These are phyloP conservation scores for Tulasnella sp. DNA, from an alignment of 768 basidiomycete genomes.

Conservation along the genomic window DNA sequence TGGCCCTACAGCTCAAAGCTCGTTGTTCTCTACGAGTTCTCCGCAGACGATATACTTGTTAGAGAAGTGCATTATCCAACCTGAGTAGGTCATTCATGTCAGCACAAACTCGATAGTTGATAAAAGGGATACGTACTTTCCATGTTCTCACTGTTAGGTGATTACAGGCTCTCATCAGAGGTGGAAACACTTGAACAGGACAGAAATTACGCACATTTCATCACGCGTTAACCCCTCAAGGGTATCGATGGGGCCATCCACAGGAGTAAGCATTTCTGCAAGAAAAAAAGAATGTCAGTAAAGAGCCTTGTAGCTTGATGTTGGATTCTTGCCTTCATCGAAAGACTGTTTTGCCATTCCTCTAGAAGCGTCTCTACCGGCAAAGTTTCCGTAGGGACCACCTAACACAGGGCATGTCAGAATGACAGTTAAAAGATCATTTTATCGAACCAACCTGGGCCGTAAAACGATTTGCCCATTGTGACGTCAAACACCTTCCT, in stretches of 20 bases:
- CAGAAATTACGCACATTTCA: slow-evolving; percentile 52
- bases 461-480: slow-evolving; percentile 81
- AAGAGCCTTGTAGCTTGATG: not conserved
- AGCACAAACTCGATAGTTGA: not conserved
- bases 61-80: slow-evolving; percentile 89
- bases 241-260: slow-evolving; percentile 77
- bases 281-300: slow-evolving; percentile 13
- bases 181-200: not conserved
- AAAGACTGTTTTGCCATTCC: slow-evolving; percentile 99
- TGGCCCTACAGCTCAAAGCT: no score
- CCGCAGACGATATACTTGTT: slow-evolving; percentile 89
- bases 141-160: slow-evolving; percentile 69
- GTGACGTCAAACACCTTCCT: slow-evolving; percentile 90
- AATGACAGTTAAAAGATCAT: not conserved
- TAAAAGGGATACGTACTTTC: slow-evolving; percentile 38
- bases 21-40: slow-evolving; percentile 70
- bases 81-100: slow-evolving; percentile 27
- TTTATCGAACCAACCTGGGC: slow-evolving; percentile 52
- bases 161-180: not conserved
- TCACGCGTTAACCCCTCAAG: slow-evolving; percentile 62
- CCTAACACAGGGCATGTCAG: slow-evolving; percentile 33
- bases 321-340: slow-evolving; percentile 50
- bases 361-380: slow-evolving; percentile 86
- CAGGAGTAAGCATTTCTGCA: slow-evolving; percentile 77
- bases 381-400: slow-evolving; percentile 96